Evolutionary conservation across 2,329 filamentous ascomycete species (phyloP), one percentile per base, ranked within the genome.

Genomic region (Arthrocladium fulminans): DNA sequence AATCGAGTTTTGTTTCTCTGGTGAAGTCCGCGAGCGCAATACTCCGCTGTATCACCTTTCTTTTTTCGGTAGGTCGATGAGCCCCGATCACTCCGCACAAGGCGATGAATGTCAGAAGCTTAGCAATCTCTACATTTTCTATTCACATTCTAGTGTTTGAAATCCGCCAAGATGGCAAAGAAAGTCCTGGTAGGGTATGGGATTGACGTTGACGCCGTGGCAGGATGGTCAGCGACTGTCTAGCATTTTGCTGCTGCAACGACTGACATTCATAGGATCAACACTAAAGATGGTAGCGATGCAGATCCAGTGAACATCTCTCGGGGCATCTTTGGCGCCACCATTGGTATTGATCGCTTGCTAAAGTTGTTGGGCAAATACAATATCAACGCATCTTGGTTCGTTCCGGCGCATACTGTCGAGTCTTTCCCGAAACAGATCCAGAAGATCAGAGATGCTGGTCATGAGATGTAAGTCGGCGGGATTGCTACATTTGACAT

Each of bases 391-490:
- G 68, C 74, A 17, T 78, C 75, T 2, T 80, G 76, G 76, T 79
- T 77, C 54, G 71, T 80, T 10, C 77, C 77, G 0, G 76, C 75
- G 42, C 76, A 80, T 61, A 74, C 71, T 0, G 67, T 75, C 44
- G 76, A 80, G 54, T 75, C 70, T 8, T 80, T 80, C 52, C 75
- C 75, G 9, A 24, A 45, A 4, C 53, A 59, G 35, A 37, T 57
- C 10, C 43, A 48, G 25, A 70, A 67, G 59, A 62, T 71, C 27
- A 54, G 65, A 4, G 67, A 70, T 48, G 60, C 60, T 3, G 68
- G 67, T 1, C 68, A 72, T 49, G 68, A 70, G 46, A 62, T 72
- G 53, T 60, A 47, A 24, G 52, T 29, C 20, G 17, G 2, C 6
- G 15, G 15, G 40, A 7, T 15, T 27, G 17, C 15, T 3, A 8